Conservation (phyloP, 1,284 basidiomycete species). For the Cystobasidiaceae sp. region DNA sequence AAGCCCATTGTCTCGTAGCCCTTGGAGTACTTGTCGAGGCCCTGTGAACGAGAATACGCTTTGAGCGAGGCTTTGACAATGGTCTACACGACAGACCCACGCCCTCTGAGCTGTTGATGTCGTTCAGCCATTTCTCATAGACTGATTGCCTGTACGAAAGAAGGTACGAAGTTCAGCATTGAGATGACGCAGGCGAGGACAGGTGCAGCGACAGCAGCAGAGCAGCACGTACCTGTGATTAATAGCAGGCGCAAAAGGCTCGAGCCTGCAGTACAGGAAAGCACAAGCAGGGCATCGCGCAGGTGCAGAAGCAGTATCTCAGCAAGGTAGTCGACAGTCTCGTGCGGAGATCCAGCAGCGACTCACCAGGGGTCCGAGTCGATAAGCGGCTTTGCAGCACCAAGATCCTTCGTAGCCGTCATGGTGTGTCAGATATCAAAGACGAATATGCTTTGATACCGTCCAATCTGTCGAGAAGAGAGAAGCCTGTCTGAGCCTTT, state of each 20-base stretch:
- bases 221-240: slow-evolving; percentile 51
- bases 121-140: slow-evolving; percentile 68
- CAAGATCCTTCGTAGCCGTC: slow-evolving; percentile 11
- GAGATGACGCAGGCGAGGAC: no score
- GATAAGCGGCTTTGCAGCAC: slow-evolving; percentile 29
- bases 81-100: not conserved
- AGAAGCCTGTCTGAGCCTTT: no score
- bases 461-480: no score
- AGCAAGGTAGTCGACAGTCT: no score
- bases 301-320: not conserved
- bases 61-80: not conserved
- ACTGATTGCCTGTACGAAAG: slow-evolving; percentile 55
- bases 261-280: slow-evolving; percentile 52
- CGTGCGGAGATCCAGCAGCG: no score
- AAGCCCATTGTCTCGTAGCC: slow-evolving; percentile 84
- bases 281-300: no score
- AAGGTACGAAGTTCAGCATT: not conserved
- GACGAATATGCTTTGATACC: no score
- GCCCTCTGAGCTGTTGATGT: slow-evolving; percentile 70
- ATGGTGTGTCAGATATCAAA: no score
- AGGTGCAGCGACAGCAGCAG: no score
- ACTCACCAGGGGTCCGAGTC: slow-evolving; percentile 29
- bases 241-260: slow-evolving; percentile 67
- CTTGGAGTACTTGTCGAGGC: slow-evolving; percentile 80
- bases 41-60: slow-evolving; percentile 46